Percentiles rank a stretch among this genome's conserved stretches.
Conservation (phyloP, 2,329 filamentous ascomycete species). For the Monilinia laxa region DNA sequence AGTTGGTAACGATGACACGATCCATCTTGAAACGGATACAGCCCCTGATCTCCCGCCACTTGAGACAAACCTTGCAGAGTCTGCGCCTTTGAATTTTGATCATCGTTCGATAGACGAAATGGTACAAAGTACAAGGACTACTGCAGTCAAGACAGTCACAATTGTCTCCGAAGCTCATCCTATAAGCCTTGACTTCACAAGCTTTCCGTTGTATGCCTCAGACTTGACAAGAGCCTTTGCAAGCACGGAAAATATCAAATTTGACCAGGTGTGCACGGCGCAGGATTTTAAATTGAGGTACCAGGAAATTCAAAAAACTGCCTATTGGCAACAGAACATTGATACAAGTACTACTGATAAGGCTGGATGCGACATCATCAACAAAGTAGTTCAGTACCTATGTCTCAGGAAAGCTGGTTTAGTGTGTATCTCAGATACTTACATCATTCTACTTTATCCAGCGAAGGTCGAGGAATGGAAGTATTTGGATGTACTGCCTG, state of each 20-base stretch:
- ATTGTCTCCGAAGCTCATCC: neutral
- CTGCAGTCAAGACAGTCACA: neutral
- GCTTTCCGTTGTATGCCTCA: neutral
- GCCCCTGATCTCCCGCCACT: neutral
- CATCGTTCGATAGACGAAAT: too few species aligned
- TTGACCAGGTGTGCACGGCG: conserved; percentile 33
- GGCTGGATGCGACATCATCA: conserved; percentile 24
- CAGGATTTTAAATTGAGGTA: conserved; percentile 33
- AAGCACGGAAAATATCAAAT: conserved; percentile 17
- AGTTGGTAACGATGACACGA: neutral
- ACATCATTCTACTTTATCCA: conserved; percentile 35
- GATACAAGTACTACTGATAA: conserved; percentile 21
- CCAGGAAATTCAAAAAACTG: conserved; percentile 12
- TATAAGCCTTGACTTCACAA: conserved; percentile 9
- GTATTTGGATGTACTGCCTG: conserved; percentile 30
- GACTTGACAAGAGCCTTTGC: conserved; percentile 3
- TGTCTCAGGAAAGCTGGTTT: conserved; percentile 30
- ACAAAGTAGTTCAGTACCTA: conserved; percentile 31
- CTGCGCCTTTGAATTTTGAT: neutral
- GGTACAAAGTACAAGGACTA: neutral
- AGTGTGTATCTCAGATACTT: conserved; percentile 26
- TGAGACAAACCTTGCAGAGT: neutral
- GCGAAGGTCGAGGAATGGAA: conserved; percentile 36
- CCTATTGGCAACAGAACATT: conserved; percentile 29
- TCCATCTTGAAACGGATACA: neutral